A percentile compares a stretch with the other conserved stretches of the same genome.
phyloP scores from a whole-genome alignment of 148 eudicot species.

The Hydrangea macrophylla region DNA sequence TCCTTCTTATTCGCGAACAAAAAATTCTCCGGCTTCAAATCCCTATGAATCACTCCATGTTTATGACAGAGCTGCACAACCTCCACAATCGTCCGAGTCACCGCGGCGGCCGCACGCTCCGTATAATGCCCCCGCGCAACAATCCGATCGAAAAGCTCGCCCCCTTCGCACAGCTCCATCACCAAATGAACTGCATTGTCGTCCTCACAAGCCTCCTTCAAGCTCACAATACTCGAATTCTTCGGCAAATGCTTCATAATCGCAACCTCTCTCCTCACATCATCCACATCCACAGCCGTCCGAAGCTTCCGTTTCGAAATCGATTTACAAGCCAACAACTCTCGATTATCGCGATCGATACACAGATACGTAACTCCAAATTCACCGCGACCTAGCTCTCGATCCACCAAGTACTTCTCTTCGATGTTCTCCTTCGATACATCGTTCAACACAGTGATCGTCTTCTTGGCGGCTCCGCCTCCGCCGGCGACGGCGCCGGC shows the following conservation, averaged over 20 bases:
- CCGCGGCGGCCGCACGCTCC: slow-evolving; percentile 81
- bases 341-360: slow-evolving; percentile 48
- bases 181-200: slow-evolving; percentile 95
- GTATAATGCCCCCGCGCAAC: slow-evolving; percentile 95
- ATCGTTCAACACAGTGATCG: slow-evolving; percentile 53
- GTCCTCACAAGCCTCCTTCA: slow-evolving; percentile 92
- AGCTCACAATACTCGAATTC: slow-evolving; percentile 63
- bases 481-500: slow-evolving; percentile 16
- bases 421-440: slow-evolving; percentile 54
- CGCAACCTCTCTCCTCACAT: slow-evolving; percentile 86
- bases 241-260: slow-evolving; percentile 88
- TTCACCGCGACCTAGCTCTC: slow-evolving; percentile 82
- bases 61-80: slow-evolving; percentile 89
- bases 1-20: slow-evolving; percentile 93
- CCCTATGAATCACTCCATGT: slow-evolving; percentile 90
- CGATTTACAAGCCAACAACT: slow-evolving; percentile 81
- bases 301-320: slow-evolving; percentile 87
- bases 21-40: slow-evolving; percentile 94
- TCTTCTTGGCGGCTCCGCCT: slow-evolving; percentile 22
- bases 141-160: slow-evolving; percentile 91
- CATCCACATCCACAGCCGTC: slow-evolving; percentile 84
- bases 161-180: slow-evolving; percentile 96
- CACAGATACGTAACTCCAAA: slow-evolving; percentile 89
- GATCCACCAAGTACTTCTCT: slow-evolving; percentile 69
- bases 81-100: slow-evolving; percentile 76